A percentile compares a stretch with the other conserved stretches of the same genome.
Conservation (phyloP, 225 moss, liverwort and hornwort genomes). For the Straminergon stramineum region DNA sequence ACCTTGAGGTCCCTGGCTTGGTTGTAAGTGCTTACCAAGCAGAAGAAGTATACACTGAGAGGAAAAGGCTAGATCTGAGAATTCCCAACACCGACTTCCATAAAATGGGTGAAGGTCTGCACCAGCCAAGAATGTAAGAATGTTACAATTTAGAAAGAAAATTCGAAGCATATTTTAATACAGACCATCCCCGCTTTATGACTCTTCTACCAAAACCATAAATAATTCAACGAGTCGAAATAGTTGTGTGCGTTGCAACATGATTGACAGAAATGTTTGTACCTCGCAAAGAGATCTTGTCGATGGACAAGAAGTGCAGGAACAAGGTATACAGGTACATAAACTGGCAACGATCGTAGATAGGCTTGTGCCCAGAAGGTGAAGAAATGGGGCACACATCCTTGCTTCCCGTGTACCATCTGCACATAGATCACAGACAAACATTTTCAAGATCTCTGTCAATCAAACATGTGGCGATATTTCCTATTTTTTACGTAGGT, state of each 20-base stretch:
- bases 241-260: background rate
- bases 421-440: conserved; percentile 20
- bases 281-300: conserved; percentile 76
- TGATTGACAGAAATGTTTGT: background rate
- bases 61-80: conserved; percentile 87
- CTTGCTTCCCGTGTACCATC: conserved; percentile 85
- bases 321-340: conserved; percentile 86
- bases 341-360: conserved; percentile 83
- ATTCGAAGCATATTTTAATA: background rate
- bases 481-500: background rate
- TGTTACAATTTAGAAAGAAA: background rate
- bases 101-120: conserved; percentile 79
- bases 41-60: conserved; percentile 75
- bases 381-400: conserved; percentile 67
- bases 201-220: background rate
- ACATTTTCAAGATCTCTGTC: background rate
- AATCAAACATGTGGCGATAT: background rate
- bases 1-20: background rate
- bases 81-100: conserved; percentile 62
- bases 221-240: background rate
- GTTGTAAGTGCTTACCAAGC: conserved; percentile 51
- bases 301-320: conserved; percentile 98
- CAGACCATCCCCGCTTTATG: background rate
- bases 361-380: conserved; percentile 63
- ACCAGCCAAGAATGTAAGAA: conserved; percentile 1